Conservation (phyloP, 306 rosid species). For the Fragaria vesca region DNA sequence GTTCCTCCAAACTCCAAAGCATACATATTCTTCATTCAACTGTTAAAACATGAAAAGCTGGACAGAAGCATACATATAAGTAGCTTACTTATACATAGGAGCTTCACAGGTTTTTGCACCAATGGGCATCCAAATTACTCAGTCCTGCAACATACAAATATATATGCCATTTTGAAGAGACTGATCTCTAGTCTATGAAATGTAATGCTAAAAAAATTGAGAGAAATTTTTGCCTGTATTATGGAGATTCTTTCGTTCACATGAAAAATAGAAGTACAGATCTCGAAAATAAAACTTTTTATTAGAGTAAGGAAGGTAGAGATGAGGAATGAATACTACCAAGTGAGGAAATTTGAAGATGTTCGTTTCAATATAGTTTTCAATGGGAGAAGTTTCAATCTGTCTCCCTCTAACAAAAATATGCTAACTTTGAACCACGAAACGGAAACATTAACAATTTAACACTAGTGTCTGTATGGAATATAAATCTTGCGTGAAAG, state of each 20-base stretch:
- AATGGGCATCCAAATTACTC: conserved; percentile 49
- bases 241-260: not conserved
- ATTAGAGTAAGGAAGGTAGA: not conserved
- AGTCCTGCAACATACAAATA: conserved; percentile 72
- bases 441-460: not conserved
- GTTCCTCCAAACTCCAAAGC: conserved; percentile 14
- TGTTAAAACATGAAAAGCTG: conserved; percentile 26
- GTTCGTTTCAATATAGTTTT: no score
- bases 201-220: conserved; percentile 13
- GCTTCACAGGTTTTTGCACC: conserved; percentile 65
- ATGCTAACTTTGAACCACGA: not conserved
- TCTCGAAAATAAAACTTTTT: not conserved
- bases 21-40: conserved; percentile 8
- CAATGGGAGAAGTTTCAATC: not conserved
- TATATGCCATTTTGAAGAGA: conserved; percentile 63
- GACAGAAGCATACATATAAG: conserved; percentile 38
- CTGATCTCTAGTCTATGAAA: conserved; percentile 44
- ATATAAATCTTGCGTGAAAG: not conserved
- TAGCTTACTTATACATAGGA: conserved; percentile 59
- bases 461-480: not conserved
- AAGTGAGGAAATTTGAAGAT: not conserved
- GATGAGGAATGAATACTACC: not conserved
- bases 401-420: not conserved
- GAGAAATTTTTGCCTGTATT: not conserved
- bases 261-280: not conserved